Base-by-base conservation (phyloP, 805 yeast genomes). In the Sugiyamaella boreocaroliniensis region DNA sequence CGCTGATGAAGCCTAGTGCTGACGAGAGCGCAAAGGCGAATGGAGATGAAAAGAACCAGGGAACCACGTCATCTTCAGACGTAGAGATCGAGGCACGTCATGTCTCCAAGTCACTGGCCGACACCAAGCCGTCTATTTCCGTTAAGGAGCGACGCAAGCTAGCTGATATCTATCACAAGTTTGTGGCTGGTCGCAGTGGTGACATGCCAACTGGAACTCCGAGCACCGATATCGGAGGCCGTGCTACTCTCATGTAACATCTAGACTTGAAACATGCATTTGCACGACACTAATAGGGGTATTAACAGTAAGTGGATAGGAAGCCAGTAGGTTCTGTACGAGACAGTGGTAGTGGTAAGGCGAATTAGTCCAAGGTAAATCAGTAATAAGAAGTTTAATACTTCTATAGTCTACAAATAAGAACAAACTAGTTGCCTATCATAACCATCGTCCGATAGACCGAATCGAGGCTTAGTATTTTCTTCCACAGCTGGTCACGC, bases 91-190 rank as follows among this genome's bases (percentile, higher is more conserved):
- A 71, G 4, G 72, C 73, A 11, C 64, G 66, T 8, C 87, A 92
- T 62, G 76, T 92, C 52, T 50, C 73, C 6, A 74, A 75, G 37
- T 85, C 96, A 0, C 69, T 86, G 46, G 63, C 67, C 19, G 95
- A 86, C 51, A 89, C 97, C 0, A 88, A 86, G 59, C 88, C 96
- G n/a, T 87, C 96, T 46, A 89, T 92, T 29, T 89, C 97, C 0
- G 67, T 71, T 0, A 77, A 81, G 16, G 98, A 92, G 62, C 76
- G 78, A 55, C 59, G 60, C 7, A 86, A 89, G 61, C 75, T 92
- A 47, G 67, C 72, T 20, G 68, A 65, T 0, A 83, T 92, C 34
- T 92, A 92, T 64, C 64, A 72, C 18, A 82, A 84, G 63, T 93
- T 92, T 63, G 79, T 83, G 4, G 77, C 82, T 42, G 89, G 81